These are phyloP conservation scores for Sanghuangporus sanghuang DNA, from an alignment of 1,284 basidiomycete genomes.

Conservation along the genomic window DNA sequence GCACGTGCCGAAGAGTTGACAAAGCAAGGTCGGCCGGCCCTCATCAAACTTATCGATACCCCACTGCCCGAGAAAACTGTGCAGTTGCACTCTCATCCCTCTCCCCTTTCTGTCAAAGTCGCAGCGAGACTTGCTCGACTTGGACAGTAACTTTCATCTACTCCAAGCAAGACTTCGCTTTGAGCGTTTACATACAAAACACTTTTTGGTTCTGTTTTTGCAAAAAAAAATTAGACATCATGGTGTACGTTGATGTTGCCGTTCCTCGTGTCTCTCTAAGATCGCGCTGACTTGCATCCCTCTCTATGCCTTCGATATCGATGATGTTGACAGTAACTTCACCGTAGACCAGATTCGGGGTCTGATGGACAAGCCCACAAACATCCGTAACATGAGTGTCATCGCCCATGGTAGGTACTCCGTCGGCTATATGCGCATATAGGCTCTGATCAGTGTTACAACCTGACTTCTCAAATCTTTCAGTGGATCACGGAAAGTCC, in stretches of 20 bases:
- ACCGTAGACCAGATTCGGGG: conserved; percentile 86
- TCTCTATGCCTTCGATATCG: not conserved
- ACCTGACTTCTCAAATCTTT: conserved; percentile 8
- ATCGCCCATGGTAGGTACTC: conserved; percentile 79
- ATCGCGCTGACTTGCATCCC: conserved; percentile 1
- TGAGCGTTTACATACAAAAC: conserved; percentile 2
- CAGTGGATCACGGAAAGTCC: conserved; percentile 99
- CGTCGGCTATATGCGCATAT: conserved; percentile 19
- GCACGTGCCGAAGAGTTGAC: not conserved
- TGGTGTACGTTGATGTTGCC: conserved; percentile 59
- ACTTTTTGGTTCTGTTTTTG: conserved; percentile 9
- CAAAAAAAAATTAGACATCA: conserved; percentile 41
- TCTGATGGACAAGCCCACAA: conserved; percentile 88
- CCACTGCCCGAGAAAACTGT: conserved; percentile 9
- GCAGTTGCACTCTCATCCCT: not conserved
- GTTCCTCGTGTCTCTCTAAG: not conserved
- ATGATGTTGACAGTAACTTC: conserved; percentile 63
- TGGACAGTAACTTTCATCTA: not conserved
- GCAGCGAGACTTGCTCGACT: not conserved
- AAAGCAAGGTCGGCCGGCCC: not conserved
- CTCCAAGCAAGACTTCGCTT: not conserved
- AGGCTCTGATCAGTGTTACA: conserved; percentile 17
- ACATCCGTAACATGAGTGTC: conserved; percentile 99
- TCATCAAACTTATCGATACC: conserved; percentile 1
- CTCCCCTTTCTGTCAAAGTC: not conserved